Conservation (phyloP, 495 filamentous ascomycete species). For the Penicillium canescens region DNA sequence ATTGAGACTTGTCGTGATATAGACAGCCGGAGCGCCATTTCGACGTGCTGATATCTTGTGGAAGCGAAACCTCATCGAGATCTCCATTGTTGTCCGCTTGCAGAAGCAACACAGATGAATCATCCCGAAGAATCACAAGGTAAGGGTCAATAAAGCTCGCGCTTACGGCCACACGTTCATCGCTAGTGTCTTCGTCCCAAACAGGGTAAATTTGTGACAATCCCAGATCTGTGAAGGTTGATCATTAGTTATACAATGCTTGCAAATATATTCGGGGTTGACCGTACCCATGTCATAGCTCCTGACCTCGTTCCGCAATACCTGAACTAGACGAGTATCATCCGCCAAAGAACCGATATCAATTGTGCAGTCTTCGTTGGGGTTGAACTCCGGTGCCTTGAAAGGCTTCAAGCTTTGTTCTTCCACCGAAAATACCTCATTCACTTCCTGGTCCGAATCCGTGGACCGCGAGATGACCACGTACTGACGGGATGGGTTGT, state of each 20-base stretch:
- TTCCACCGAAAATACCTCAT: slow-evolving; percentile 38
- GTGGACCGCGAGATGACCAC: slow-evolving; percentile 37
- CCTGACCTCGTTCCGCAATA: slow-evolving; percentile 78
- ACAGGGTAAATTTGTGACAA: slow-evolving; percentile 88
- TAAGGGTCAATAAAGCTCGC: slow-evolving; percentile 89
- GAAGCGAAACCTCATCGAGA: slow-evolving; percentile 74
- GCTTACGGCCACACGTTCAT: slow-evolving; percentile 70
- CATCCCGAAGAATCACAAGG: slow-evolving; percentile 80
- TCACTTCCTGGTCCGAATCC: slow-evolving; percentile 37
- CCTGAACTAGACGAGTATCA: slow-evolving; percentile 77
- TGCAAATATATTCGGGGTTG: neutral
- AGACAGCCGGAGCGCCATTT: slow-evolving; percentile 82
- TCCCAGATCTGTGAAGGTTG: slow-evolving; percentile 62
- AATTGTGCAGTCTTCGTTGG: slow-evolving; percentile 78
- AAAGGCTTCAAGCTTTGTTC: slow-evolving; percentile 30
- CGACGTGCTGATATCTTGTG: slow-evolving; percentile 50
- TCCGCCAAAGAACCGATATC: slow-evolving; percentile 76
- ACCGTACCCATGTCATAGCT: slow-evolving; percentile 83
- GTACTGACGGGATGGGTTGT: slow-evolving; percentile 33
- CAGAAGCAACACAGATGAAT: slow-evolving; percentile 73
- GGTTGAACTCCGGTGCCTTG: slow-evolving; percentile 75
- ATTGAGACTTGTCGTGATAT: slow-evolving; percentile 63
- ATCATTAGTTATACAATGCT: slow-evolving; percentile 8
- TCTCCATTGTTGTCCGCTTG: slow-evolving; percentile 78
- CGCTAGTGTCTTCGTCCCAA: slow-evolving; percentile 81